phyloP scores from a whole-genome alignment of 2,329 filamentous ascomycete species.

The Aureobasidium namibiae region DNA sequence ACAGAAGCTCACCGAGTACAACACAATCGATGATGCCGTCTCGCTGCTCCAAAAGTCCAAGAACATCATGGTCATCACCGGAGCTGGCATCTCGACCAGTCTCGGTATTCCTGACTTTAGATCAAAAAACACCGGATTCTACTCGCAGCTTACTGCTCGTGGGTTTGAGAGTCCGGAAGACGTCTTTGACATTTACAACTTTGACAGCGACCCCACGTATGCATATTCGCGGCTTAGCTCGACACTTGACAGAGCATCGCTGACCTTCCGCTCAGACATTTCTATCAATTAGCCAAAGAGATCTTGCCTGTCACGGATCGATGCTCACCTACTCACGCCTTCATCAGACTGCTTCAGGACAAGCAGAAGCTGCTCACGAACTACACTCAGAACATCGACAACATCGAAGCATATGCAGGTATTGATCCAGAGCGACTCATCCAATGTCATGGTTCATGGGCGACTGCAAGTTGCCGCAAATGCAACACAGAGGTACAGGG shows the following conservation, averaged over 20 bases:
- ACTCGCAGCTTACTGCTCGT: slow-evolving; percentile 72
- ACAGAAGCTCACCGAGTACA: slow-evolving; percentile 69
- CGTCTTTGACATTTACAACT: slow-evolving; percentile 85
- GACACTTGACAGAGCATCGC: background rate
- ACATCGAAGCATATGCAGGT: slow-evolving; percentile 78
- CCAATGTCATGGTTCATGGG: slow-evolving; percentile 95
- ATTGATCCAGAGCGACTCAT: slow-evolving; percentile 74
- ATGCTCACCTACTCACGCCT: slow-evolving; percentile 87
- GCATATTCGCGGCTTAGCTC: background rate
- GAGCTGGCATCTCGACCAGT: slow-evolving; percentile 92
- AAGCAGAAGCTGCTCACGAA: slow-evolving; percentile 88
- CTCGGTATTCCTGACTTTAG: slow-evolving; percentile 96
- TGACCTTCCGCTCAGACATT: slow-evolving; percentile 44
- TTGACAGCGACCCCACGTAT: slow-evolving; percentile 67
- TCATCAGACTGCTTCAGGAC: slow-evolving; percentile 82
- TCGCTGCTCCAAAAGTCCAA: slow-evolving; percentile 61
- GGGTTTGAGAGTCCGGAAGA: slow-evolving; percentile 81
- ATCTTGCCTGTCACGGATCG: slow-evolving; percentile 69
- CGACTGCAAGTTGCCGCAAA: slow-evolving; percentile 79
- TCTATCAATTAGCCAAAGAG: slow-evolving; percentile 85
- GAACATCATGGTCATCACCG: slow-evolving; percentile 90
- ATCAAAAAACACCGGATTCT: slow-evolving; percentile 85
- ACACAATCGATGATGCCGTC: slow-evolving; percentile 82
- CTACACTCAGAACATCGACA: slow-evolving; percentile 98
- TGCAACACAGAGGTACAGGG: slow-evolving; percentile 69